Evolutionary conservation across 2,329 filamentous ascomycete species (phyloP).

Genomic region (Colletotrichum paranaense): DNA sequence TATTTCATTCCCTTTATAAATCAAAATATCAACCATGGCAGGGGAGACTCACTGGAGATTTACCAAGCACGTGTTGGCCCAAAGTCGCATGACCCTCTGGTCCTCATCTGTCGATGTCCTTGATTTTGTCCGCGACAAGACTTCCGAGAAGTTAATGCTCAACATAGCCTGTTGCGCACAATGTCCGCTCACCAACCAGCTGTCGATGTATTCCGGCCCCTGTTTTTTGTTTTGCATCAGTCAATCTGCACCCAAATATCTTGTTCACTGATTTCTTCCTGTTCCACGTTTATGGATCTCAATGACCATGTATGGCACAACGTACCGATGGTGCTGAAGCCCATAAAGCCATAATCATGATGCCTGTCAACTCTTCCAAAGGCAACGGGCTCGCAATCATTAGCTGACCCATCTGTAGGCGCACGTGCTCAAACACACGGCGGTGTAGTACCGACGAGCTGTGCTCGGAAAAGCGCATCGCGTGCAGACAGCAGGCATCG

Average conservation of each 20-base stretch:
- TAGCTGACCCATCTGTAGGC: constrained; percentile 50
- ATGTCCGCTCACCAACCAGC: constrained; percentile 54
- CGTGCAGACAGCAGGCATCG: constrained; percentile 52
- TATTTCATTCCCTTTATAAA: neutral
- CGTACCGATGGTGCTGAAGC: constrained; percentile 28
- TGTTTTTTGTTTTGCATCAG: neutral
- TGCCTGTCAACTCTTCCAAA: constrained; percentile 53
- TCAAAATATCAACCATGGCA: neutral
- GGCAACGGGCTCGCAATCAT: constrained; percentile 52
- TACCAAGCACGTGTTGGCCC: constrained; percentile 50
- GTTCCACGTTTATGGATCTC: neutral
- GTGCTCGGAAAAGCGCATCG: constrained; percentile 34
- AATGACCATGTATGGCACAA: neutral
- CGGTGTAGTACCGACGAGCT: constrained; percentile 43
- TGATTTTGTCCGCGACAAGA: constrained; percentile 48
- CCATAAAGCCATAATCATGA: constrained; percentile 49
- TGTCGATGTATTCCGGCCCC: constrained; percentile 52
- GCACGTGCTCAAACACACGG: constrained; percentile 52
- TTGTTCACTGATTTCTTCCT: neutral
- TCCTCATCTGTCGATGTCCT: constrained; percentile 46
- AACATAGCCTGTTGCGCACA: constrained; percentile 56
- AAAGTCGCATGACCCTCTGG: constrained; percentile 48
- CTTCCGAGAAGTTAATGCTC: constrained; percentile 54
- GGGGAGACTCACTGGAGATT: constrained; percentile 45
- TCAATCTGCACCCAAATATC: neutral